phyloP scores from a whole-genome alignment of 179 eudicot genomes.

The Actinidia polygama region DNA sequence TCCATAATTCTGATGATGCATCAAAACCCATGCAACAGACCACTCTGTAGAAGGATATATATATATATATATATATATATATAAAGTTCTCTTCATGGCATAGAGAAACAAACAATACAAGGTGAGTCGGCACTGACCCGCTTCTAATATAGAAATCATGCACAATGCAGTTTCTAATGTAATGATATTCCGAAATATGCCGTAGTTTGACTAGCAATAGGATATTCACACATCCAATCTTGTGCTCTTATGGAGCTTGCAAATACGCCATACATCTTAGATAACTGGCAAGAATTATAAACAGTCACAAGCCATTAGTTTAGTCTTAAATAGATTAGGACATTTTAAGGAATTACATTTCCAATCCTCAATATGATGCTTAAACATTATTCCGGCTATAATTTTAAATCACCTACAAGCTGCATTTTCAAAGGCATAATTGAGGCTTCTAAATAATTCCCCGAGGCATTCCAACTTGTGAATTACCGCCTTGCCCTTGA shows the following conservation, averaged over 20 bases:
- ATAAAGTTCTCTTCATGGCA: constrained; percentile 13
- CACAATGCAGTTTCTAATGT: not conserved
- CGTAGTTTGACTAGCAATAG: not conserved
- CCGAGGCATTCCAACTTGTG: too few relatives aligned
- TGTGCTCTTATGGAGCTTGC: not conserved
- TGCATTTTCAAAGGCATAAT: not conserved
- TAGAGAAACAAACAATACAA: constrained; percentile 29
- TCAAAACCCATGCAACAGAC: constrained; percentile 4
- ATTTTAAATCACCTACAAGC: not conserved
- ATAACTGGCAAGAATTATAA: not conserved
- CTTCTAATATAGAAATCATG: constrained; percentile 53
- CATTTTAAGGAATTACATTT: constrained; percentile 6
- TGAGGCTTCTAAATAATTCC: too few relatives aligned
- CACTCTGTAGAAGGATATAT: not conserved
- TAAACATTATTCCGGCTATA: not conserved
- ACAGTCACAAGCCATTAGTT: not conserved
- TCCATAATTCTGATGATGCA: not conserved
- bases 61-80: constrained; percentile 2
- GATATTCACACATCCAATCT: not conserved
- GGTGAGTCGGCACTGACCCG: constrained; percentile 92
- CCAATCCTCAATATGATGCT: not conserved
- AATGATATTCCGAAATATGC: not conserved
- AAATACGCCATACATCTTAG: not conserved
- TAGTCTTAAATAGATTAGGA: not conserved
- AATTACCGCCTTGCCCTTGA: too few relatives aligned